phyloP scores from a whole-genome alignment of 768 basidiomycete genomes.

The Amanita muscaria region DNA sequence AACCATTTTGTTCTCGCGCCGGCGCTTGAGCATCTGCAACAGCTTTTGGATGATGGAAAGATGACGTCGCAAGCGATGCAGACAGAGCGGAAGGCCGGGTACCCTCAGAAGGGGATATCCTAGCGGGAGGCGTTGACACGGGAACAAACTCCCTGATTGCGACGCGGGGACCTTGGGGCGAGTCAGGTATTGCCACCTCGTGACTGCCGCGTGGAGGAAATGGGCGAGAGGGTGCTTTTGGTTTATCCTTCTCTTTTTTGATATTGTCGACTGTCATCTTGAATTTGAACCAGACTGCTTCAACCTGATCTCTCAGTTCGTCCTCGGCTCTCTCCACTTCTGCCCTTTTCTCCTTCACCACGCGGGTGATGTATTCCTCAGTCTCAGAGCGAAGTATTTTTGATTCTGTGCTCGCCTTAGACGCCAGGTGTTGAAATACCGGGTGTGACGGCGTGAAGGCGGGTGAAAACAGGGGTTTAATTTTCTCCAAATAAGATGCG shows the following conservation, averaged over 20 bases:
- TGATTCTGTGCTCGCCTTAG: conserved; percentile 47
- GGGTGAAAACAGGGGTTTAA: conserved; percentile 61
- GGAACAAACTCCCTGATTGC: conserved; percentile 54
- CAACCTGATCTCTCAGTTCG: conserved; percentile 47
- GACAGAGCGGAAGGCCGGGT: conserved; percentile 56
- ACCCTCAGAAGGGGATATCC: conserved; percentile 27
- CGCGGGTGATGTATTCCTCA: conserved; percentile 46
- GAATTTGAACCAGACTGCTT: conserved; percentile 55
- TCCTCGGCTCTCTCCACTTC: conserved; percentile 50
- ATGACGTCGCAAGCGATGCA: conserved; percentile 54
- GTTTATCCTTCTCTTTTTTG: conserved; percentile 27
- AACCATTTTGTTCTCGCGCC: conserved; percentile 14
- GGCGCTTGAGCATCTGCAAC: conserved; percentile 14
- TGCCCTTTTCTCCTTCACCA: conserved; percentile 43
- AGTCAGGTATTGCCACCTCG: conserved; percentile 13
- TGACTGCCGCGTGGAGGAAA: not conserved
- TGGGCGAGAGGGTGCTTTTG: conserved; percentile 10
- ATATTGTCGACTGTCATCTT: conserved; percentile 36
- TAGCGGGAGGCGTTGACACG: conserved; percentile 28
- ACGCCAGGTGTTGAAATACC: conserved; percentile 56
- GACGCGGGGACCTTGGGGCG: conserved; percentile 21
- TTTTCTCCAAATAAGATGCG: conserved; percentile 36
- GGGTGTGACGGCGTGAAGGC: conserved; percentile 71
- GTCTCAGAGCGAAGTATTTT: conserved; percentile 44
- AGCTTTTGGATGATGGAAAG: conserved; percentile 45